Evolutionary conservation across 164 flowering plant genomes (phyloP).

Genomic region (Litsea cubeba): DNA sequence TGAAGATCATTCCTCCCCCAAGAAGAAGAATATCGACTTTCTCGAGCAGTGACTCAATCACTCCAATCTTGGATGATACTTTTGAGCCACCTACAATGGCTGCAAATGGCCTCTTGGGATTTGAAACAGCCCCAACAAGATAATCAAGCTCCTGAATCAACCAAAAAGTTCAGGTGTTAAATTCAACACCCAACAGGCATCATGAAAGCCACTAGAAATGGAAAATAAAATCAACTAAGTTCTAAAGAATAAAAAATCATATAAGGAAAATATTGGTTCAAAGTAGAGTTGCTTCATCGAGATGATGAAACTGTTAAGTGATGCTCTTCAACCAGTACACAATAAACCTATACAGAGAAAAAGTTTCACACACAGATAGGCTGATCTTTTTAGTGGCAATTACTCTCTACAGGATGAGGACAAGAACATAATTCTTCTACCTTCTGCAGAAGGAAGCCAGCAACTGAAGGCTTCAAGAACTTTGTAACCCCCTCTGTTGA

Average conservation of each 20-base stretch:
- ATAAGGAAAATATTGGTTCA: not conserved
- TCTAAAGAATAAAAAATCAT: not conserved
- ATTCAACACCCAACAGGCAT: not conserved
- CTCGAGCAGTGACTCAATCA: conserved; percentile 69
- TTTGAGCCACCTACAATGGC: conserved; percentile 87
- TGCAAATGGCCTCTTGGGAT: conserved; percentile 76
- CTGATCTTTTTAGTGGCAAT: not conserved
- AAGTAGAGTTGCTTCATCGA: not conserved
- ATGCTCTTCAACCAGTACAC: not conserved
- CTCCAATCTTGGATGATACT: conserved; percentile 81
- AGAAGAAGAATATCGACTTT: conserved; percentile 66
- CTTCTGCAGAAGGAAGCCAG: conserved; percentile 87
- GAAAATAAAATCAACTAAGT: not conserved
- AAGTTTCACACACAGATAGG: not conserved
- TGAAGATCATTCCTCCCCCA: conserved; percentile 86
- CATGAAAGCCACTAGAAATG: not conserved
- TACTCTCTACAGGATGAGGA: not conserved
- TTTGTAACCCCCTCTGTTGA: conserved; percentile 86
- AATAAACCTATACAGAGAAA: not conserved
- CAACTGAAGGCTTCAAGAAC: conserved; percentile 79
- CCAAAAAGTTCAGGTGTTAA: not conserved
- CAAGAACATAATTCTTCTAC: conserved; percentile 17
- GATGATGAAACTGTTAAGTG: not conserved
- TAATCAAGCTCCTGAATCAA: conserved; percentile 64
- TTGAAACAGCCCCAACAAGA: conserved; percentile 76